phyloP scores from a whole-genome alignment of 306 rosid species.

The Rosa chinensis region DNA sequence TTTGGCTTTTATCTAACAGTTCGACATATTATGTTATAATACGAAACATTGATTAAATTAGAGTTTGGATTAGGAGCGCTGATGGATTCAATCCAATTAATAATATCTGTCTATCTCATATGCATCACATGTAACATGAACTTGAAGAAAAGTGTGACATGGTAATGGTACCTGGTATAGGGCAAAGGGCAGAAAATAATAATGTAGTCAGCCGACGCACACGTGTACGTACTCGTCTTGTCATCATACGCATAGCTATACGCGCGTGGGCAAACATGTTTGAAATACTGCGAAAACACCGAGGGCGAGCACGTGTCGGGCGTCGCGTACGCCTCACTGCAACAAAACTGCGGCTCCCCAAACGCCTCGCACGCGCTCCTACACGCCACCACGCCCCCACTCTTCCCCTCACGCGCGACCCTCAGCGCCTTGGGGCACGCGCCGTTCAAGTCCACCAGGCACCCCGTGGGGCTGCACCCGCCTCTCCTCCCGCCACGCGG shows the following conservation, averaged over 20 bases:
- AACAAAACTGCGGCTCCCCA: slow-evolving; percentile 76
- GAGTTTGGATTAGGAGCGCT: not conserved
- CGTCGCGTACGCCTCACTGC: slow-evolving; percentile 73
- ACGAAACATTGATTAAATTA: not conserved
- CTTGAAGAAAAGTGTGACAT: not conserved
- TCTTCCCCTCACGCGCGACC: slow-evolving; percentile 46
- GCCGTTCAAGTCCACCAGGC: slow-evolving; percentile 76
- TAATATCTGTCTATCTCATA: not conserved
- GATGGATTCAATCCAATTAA: not conserved
- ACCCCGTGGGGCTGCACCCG: slow-evolving; percentile 84
- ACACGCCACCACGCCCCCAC: slow-evolving; percentile 70
- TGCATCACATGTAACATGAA: not conserved
- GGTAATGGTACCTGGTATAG: slow-evolving; percentile 64
- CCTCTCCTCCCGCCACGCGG: slow-evolving; percentile 71
- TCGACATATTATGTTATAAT: not conserved
- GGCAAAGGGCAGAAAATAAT: slow-evolving; percentile 86
- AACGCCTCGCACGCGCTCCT: slow-evolving; percentile 97
- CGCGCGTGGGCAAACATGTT: slow-evolving; percentile 89
- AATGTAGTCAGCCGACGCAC: slow-evolving; percentile 74
- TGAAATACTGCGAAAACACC: slow-evolving; percentile 54
- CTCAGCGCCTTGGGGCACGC: slow-evolving; percentile 58
- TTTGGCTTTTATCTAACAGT: accelerated
- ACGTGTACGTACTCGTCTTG: slow-evolving; percentile 85
- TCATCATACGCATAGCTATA: slow-evolving; percentile 98
- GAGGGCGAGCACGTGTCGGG: slow-evolving; percentile 87